phyloP scores from a whole-genome alignment of 805 yeast genomes.

The Lachancea kluyveri region DNA sequence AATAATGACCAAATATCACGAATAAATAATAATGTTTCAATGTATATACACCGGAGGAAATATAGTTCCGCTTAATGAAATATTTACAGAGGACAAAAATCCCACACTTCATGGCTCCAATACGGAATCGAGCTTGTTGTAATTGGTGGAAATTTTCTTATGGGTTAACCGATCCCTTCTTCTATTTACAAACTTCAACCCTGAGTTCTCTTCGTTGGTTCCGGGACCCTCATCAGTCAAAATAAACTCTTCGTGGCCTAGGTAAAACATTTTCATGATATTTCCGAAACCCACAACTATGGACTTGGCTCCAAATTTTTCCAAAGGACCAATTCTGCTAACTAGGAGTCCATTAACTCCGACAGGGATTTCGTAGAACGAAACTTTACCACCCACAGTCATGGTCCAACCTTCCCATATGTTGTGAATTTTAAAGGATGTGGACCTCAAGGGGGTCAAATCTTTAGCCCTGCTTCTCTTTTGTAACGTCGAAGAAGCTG shows the following conservation, averaged over 20 bases:
- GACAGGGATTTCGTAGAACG: slow-evolving; percentile 52
- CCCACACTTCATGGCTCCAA: no score
- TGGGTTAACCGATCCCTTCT: slow-evolving; percentile 33
- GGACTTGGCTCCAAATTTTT: slow-evolving; percentile 71
- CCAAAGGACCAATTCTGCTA: slow-evolving; percentile 53
- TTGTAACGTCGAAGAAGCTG: slow-evolving; percentile 11
- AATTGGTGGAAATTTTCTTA: slow-evolving; percentile 14
- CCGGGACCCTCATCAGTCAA: slow-evolving; percentile 48
- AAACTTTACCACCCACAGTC: slow-evolving; percentile 56
- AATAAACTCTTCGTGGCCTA: slow-evolving; percentile 69
- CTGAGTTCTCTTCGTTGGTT: slow-evolving; percentile 37
- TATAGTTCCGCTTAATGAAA: no score
- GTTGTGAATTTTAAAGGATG: slow-evolving; percentile 33
- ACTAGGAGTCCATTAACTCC: slow-evolving; percentile 43
- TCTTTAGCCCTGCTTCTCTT: slow-evolving; percentile 8
- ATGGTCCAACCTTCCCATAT: slow-evolving; percentile 83
- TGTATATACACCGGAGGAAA: no score
- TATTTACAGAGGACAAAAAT: no score
- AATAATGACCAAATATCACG: no score
- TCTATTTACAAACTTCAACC: slow-evolving; percentile 47
- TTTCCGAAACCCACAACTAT: slow-evolving; percentile 73
- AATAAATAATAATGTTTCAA: no score
- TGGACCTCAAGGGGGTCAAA: slow-evolving; percentile 9
- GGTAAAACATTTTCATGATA: slow-evolving; percentile 60
- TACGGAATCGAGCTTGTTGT: slow-evolving; percentile 2